Evolutionary conservation across 2,329 filamentous ascomycete species (phyloP), one percentile per base, ranked within the genome.

Genomic region (Metarhizium sp.): DNA sequence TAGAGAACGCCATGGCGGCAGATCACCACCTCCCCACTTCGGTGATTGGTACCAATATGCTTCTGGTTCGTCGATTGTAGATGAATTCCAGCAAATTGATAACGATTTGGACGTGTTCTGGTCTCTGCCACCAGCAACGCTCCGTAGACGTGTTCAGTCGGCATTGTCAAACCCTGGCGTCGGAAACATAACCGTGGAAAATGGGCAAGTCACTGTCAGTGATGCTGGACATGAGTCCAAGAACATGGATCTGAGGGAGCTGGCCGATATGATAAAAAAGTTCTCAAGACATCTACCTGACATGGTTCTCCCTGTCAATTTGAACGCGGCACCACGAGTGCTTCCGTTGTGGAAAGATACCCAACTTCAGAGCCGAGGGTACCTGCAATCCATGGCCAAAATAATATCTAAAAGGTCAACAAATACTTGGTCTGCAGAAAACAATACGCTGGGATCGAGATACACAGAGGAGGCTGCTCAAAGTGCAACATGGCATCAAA

Each of bases 31-130:
- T 11, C 88, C 86, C 1, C 81, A 87, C 57, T 96, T 95, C 63
- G 87, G 91, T 63, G 84, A 85, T 60, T 96, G 91, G 91, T 95
- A 86, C 66, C 78, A 86, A 20, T 90, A 88, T 64, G 89, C 90
- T 5, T 81, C 79, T 58, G 75, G 79, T n/a, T 87, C 91, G 0
- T 75, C 82, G 53, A 75, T 95, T 52, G 83, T 94, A 54, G 91
- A 96, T 63, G 84, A 88, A 59, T 96, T 89, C 61, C 85, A 88
- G 61, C 88, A 87, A 50, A 90, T 95, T 54, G 84, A 88, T 61
- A 77, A 84, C 54, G 84, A 89, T 59, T 71, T 95, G 2, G 73
- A 84, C 2, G 89, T 90, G 0, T 95, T 95, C 65, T 91, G 88
- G 88, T 83, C 80, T 2, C 64, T 95, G 54, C 72, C 82, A 18